Conservation (phyloP, 2,329 filamentous ascomycete species). For the Trichoderma aggressivum region DNA sequence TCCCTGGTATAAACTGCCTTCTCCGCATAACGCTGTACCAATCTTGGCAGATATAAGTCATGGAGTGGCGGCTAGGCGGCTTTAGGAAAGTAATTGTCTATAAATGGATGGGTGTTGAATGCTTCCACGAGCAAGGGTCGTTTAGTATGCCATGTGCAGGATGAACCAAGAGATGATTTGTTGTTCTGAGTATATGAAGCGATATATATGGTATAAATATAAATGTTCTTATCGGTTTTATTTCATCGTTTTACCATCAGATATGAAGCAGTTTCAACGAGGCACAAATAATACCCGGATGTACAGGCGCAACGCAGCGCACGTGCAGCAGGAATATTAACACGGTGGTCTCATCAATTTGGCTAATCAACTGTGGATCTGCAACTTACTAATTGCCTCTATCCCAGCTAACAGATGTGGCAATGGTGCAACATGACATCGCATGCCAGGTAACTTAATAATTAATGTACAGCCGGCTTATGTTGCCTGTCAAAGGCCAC, state of each 20-base stretch:
- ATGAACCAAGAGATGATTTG: neutral
- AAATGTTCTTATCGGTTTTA: neutral
- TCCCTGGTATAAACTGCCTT: neutral
- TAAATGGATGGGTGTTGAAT: neutral
- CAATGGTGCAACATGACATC: conserved; percentile 5
- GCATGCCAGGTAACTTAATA: neutral
- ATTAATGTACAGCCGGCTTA: neutral
- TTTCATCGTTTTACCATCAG: neutral
- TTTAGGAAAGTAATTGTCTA: conserved; percentile 1
- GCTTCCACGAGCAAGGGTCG: neutral
- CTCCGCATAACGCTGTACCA: neutral
- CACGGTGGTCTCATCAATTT: neutral
- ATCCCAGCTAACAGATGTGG: neutral
- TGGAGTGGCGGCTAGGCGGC: neutral
- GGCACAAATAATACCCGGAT: neutral
- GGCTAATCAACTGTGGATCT: neutral
- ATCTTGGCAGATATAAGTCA: neutral
- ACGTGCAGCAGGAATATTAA: neutral
- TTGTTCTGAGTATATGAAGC: neutral
- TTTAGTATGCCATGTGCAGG: neutral
- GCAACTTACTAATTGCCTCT: neutral
- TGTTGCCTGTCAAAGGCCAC: conserved; percentile 6
- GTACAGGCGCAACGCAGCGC: neutral
- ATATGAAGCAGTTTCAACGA: neutral
- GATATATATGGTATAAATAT: neutral